These are phyloP conservation scores for Angomonas deanei DNA, from an alignment of 208 protist species.

Conservation along the genomic window DNA sequence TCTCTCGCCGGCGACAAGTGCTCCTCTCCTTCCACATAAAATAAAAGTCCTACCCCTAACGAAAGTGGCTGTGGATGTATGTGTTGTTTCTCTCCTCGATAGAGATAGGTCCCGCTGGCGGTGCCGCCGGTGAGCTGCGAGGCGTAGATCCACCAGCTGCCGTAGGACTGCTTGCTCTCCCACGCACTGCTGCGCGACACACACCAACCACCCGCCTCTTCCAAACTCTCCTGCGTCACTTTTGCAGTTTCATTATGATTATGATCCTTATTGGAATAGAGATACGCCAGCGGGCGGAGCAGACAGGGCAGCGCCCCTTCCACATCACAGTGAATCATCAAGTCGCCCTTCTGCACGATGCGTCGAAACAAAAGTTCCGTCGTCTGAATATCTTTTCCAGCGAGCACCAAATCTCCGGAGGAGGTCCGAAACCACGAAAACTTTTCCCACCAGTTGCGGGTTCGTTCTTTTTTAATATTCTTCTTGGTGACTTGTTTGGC, in stretches of 20 bases:
- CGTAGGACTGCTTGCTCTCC: conserved; percentile 90
- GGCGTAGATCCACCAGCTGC: conserved; percentile 94
- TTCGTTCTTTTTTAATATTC: conserved; percentile 81
- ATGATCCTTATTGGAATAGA: conserved; percentile 14
- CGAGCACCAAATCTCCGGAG: conserved; percentile 94
- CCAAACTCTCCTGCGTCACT: conserved; percentile 58
- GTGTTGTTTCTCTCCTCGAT: conserved; percentile 89
- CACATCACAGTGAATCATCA: conserved; percentile 96
- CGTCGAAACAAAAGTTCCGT: conserved; percentile 93
- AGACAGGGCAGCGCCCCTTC: conserved; percentile 90
- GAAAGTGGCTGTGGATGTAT: conserved; percentile 79
- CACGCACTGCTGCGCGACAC: conserved; percentile 93
- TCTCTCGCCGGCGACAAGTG: conserved; percentile 3
- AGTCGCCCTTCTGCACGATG: conserved; percentile 78
- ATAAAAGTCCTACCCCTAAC: conserved; percentile 63
- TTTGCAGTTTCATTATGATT: not conserved
- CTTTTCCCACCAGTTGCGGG: conserved; percentile 97
- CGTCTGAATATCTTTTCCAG: conserved; percentile 92
- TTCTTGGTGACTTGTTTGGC: conserved; percentile 68
- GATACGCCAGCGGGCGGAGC: conserved; percentile 81
- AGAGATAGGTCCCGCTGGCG: conserved; percentile 56
- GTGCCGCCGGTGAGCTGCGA: conserved; percentile 68
- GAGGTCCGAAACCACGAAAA: conserved; percentile 97
- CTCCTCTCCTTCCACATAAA: conserved; percentile 29
- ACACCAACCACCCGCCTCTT: conserved; percentile 88